Percentiles rank a stretch among this genome's conserved stretches.
Conservation (phyloP, 2,329 filamentous ascomycete species). For the Microdochium trichocladiopsis region DNA sequence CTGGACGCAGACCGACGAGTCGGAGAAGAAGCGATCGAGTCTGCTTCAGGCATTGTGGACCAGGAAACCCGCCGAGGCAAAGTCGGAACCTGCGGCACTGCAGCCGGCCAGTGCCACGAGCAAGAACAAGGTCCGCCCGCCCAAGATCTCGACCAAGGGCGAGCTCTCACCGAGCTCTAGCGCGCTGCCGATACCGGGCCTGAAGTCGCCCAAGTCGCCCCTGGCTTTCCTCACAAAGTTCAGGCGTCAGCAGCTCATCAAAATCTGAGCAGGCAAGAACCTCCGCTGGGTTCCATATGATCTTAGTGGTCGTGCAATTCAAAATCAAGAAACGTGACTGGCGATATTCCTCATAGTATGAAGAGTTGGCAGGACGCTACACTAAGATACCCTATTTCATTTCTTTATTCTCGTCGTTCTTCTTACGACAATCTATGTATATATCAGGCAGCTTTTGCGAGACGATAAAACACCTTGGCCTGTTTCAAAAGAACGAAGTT, state of each 20-base stretch:
- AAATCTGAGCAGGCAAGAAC: background rate
- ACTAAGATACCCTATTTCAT: background rate
- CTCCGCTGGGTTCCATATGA: no score
- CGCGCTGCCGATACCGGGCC: slow-evolving; percentile 6
- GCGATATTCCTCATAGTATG: background rate
- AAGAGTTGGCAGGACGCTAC: no score
- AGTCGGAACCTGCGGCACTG: background rate
- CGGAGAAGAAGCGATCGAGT: slow-evolving; percentile 11
- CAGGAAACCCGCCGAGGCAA: background rate
- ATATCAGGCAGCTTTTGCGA: no score
- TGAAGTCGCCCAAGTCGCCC: slow-evolving; percentile 22
- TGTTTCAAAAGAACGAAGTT: no score
- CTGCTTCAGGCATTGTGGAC: slow-evolving; percentile 4
- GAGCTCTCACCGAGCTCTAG: slow-evolving; percentile 4
- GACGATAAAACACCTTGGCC: no score
- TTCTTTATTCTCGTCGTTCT: background rate
- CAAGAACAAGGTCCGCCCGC: background rate
- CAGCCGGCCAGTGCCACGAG: background rate
- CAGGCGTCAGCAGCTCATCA: slow-evolving; percentile 25
- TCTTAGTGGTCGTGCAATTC: no score
- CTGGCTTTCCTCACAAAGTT: slow-evolving; percentile 35
- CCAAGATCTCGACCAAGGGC: slow-evolving; percentile 11
- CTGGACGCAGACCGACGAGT: slow-evolving; percentile 53
- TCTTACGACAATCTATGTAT: no score
- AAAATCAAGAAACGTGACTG: no score